phyloP scores from a whole-genome alignment of 2,329 filamentous ascomycete species.

The Aureobasidium musti region DNA sequence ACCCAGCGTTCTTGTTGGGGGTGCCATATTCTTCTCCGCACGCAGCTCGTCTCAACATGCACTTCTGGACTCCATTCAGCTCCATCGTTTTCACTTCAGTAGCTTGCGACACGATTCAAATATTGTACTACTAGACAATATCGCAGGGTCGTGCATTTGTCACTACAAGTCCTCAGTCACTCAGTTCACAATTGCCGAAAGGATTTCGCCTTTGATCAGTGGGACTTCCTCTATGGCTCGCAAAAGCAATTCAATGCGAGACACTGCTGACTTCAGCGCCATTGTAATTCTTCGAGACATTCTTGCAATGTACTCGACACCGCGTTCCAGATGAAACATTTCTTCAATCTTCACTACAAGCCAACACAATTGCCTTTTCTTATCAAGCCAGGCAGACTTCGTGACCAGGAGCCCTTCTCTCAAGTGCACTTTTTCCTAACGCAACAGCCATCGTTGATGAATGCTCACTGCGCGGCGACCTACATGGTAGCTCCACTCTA shows the following conservation, averaged over 20 bases:
- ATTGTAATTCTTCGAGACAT: neutral
- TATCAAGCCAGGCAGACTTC: neutral
- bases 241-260: neutral
- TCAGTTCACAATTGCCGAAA: neutral
- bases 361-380: neutral
- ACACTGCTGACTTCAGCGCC: neutral
- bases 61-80: slow-evolving; percentile 25
- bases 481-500: neutral
- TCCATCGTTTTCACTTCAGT: slow-evolving; percentile 21
- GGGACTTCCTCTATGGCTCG: neutral
- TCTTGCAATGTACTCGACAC: neutral
- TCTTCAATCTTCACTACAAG: neutral
- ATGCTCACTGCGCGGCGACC: neutral
- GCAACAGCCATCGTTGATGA: neutral
- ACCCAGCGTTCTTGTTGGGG: slow-evolving; percentile 20
- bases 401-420: neutral
- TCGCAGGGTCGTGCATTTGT: slow-evolving; percentile 14
- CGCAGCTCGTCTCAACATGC: slow-evolving; percentile 18
- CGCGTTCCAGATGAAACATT: neutral
- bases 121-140: neutral
- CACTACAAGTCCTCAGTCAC: neutral
- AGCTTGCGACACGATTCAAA: slow-evolving; percentile 14
- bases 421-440: neutral
- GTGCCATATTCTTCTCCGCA: slow-evolving; percentile 13
- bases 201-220: neutral